phyloP scores from a whole-genome alignment of 83 land plant species.

The Larix sibirica region DNA sequence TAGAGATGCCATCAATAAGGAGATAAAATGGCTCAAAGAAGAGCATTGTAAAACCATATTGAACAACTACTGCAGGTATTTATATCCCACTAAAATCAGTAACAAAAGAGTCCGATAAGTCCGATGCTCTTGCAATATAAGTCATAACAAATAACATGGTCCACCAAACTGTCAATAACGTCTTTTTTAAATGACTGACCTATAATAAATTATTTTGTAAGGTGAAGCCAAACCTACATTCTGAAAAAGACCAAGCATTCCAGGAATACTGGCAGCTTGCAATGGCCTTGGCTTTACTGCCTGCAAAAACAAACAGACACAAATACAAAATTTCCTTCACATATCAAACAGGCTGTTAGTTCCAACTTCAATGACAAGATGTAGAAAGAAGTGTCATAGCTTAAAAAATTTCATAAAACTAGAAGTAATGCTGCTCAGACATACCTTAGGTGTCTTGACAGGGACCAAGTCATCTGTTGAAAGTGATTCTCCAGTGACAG shows the following conservation, averaged over 20 bases:
- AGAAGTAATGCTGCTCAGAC: conserved; percentile 2
- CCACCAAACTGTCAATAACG: neutral
- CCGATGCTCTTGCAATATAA: neutral
- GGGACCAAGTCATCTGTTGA: conserved; percentile 83
- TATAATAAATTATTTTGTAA: neutral
- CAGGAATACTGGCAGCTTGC: conserved; percentile 97
- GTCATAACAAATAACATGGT: neutral
- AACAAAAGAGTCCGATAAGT: neutral
- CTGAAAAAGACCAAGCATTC: conserved; percentile 97
- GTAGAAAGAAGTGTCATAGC: neutral
- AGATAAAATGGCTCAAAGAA: neutral
- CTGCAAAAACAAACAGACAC: conserved; percentile 40
- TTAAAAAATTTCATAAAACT: neutral
- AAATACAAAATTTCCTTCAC: neutral
- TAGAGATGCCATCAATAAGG: no score
- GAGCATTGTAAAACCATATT: neutral
- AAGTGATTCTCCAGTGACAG: conserved; percentile 85
- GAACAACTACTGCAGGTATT: neutral
- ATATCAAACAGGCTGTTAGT: neutral
- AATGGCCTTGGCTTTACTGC: conserved; percentile 94
- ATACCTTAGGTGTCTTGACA: conserved; percentile 86
- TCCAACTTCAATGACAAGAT: neutral
- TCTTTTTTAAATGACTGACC: neutral
- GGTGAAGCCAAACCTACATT: conserved; percentile 57
- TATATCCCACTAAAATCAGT: neutral